These are phyloP conservation scores for Aspergillus aculeatinus DNA, from an alignment of 2,329 filamentous ascomycete genomes.

Conservation along the genomic window DNA sequence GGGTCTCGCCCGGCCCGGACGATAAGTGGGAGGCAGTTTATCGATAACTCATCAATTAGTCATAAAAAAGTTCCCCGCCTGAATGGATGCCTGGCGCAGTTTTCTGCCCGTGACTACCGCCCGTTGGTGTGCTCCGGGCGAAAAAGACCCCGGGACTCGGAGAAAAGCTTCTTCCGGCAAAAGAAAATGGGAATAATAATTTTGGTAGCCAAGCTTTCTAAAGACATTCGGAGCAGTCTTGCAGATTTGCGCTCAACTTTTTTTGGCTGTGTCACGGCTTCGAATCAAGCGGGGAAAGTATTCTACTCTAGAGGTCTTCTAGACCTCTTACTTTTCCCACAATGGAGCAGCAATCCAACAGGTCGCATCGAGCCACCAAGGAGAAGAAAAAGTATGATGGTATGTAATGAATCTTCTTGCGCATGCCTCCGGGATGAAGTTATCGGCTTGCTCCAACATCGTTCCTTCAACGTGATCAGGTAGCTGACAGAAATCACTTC, in stretches of 20 bases:
- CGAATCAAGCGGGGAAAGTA: slow-evolving; percentile 10
- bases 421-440: not conserved
- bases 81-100: slow-evolving; percentile 16
- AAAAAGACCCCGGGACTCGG: slow-evolving; percentile 18
- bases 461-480: slow-evolving; percentile 4
- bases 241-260: slow-evolving; percentile 13
- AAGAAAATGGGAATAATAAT: slow-evolving; percentile 33
- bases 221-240: slow-evolving; percentile 15
- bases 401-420: slow-evolving; percentile 37
- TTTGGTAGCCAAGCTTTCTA: slow-evolving; percentile 26
- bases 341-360: slow-evolving; percentile 82
- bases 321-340: slow-evolving; percentile 32
- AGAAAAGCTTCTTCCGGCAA: slow-evolving; percentile 29
- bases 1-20: not conserved
- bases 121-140: not conserved
- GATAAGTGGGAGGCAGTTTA: not conserved
- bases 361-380: slow-evolving; percentile 81
- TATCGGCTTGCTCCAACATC: not conserved
- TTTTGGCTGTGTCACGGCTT: slow-evolving; percentile 13
- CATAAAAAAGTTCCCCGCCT: slow-evolving; percentile 4
- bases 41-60: not conserved
- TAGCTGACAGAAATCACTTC: not conserved
- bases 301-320: slow-evolving; percentile 26
- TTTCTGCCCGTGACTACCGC: not conserved
- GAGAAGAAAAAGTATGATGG: slow-evolving; percentile 77